phyloP scores from a whole-genome alignment of 805 yeast genomes.

The Metschnikowia henanensis region DNA sequence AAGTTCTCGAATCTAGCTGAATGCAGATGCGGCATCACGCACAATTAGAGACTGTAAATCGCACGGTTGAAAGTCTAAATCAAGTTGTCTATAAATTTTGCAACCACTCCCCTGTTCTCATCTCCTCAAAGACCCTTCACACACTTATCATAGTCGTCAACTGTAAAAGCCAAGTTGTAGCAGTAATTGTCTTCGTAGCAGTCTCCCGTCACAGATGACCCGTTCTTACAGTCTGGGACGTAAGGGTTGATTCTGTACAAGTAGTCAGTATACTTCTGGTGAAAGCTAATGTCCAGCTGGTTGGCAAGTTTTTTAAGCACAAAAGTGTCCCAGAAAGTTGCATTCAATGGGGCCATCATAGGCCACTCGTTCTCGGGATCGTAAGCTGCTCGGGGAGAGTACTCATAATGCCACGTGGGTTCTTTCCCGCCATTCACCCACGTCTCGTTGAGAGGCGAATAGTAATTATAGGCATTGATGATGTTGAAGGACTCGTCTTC shows the following conservation, averaged over 20 bases:
- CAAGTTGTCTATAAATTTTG: too few relatives aligned
- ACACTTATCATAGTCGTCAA: conserved; percentile 16
- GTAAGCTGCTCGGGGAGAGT: conserved; percentile 62
- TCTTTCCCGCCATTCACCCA: conserved; percentile 52
- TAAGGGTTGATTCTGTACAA: conserved; percentile 57
- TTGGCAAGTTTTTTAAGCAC: conserved; percentile 48
- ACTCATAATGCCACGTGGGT: conserved; percentile 63
- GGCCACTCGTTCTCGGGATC: conserved; percentile 59
- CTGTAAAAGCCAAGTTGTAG: conserved; percentile 17
- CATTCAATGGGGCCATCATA: conserved; percentile 56
- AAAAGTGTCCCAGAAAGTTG: conserved; percentile 60
- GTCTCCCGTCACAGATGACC: conserved; percentile 9
- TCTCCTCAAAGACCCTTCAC: not conserved
- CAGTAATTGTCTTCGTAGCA: conserved; percentile 20
- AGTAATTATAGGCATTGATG: conserved; percentile 59
- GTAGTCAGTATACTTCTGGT: conserved; percentile 50
- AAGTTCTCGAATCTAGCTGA: too few relatives aligned
- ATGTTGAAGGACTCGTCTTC: conserved; percentile 60
- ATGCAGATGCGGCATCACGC: too few relatives aligned
- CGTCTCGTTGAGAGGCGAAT: conserved; percentile 59
- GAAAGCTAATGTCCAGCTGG: conserved; percentile 36
- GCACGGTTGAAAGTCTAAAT: too few relatives aligned
- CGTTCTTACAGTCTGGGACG: conserved; percentile 36
- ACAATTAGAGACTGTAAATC: too few relatives aligned
- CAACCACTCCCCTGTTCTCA: too few relatives aligned